Evolutionary conservation across 345 rosid species (phyloP), one percentile per base, ranked within the genome.

Genomic region (Dovyalis caffra): DNA sequence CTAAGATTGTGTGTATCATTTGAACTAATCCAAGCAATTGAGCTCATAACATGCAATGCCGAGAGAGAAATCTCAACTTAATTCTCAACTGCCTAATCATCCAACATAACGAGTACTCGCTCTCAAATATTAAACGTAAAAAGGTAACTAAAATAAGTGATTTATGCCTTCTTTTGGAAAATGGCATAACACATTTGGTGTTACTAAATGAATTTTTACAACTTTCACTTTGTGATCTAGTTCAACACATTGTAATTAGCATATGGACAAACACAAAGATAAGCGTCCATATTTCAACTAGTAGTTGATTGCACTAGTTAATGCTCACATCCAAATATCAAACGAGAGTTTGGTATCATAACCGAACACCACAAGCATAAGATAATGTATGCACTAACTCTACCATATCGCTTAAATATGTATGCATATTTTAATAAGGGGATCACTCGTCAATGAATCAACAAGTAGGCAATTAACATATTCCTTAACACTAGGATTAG

Each of bases 311-410:
- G 35, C 72, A 51, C 68, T 76, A 57, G 38, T 64, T 23, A 66
- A 38, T 47, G 31, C 16, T 10, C 28, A 32, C 3, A 23, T 28
- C 8, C 29, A 12, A 3, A 62, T 45, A 11, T 18, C 8, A 49
- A 10, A 26, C 0, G 60, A 8, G 45, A 10, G 34, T 76, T 71
- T 73, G 84, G 79, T 81, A 56, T 51, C 34, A 26, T 80, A 79
- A 76, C 84, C 60, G 74, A 73, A 26, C 84, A 80, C 77, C n/a
- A 71, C 68, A n/a, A 37, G 25, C 2, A 25, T 12, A 32, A 56
- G 29, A 37, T 61, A 32, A 18, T 3, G 71, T 45, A 62, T 60
- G 60, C 73, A 79, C 77, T 87, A 31, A 82, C 87, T 81, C 81
- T 87, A 81, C 71, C 26, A 78, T 79, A 86, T 72, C 88, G n/a